Evolutionary conservation across 805 yeast genomes (phyloP), one percentile per base, ranked within the genome.

Genomic region (Candida maesae): DNA sequence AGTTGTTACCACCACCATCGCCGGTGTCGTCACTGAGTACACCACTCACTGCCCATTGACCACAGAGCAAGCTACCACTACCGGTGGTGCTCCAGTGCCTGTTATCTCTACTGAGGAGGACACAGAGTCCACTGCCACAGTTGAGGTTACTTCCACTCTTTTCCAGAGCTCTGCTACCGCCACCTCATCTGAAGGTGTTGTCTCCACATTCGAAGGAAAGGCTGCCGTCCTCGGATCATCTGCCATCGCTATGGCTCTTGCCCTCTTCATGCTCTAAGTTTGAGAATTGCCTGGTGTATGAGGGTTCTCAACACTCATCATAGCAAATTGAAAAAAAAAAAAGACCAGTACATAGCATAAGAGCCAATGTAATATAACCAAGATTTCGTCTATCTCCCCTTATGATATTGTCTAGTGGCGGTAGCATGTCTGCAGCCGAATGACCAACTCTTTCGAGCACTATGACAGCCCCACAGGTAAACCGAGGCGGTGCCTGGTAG

Each of bases 31-130:
- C 17, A 40, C 42, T 13, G 36, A 17, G 31, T 40, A 40, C 38
- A 40, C 44, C 16, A 40, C 44, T 16, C 36, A 40, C 33, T 40
- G 44, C 35, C 39, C 44, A 35, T 26, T 40, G 27, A 40, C 38
- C 18, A n/a, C 20, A 12, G 33, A 30, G n/a, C 14, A 9, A 7
- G 11, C 19, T 17, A 16, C 34, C 14, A 12, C 33, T n/a, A 13
- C 36, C 18, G 28, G 7, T 11, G 38, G 19, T 16, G 26, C 28
- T 25, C 6, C 24, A 17, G n/a, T 21, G 20, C 29, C 34, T 20
- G 20, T 4, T 4, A 14, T 35, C 21, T 16, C 34, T n/a, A 13
- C 29, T 19, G 38, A 13, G 12, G 30, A 13, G 7, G 6, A 31
- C 32, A 23, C 24, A 16, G 12, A 31, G 12, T 16, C 32, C 19